A percentile compares a stretch with the other conserved stretches of the same genome.
Conservation (phyloP, 129 eudicot genomes). For the Smallanthus sonchifolius region DNA sequence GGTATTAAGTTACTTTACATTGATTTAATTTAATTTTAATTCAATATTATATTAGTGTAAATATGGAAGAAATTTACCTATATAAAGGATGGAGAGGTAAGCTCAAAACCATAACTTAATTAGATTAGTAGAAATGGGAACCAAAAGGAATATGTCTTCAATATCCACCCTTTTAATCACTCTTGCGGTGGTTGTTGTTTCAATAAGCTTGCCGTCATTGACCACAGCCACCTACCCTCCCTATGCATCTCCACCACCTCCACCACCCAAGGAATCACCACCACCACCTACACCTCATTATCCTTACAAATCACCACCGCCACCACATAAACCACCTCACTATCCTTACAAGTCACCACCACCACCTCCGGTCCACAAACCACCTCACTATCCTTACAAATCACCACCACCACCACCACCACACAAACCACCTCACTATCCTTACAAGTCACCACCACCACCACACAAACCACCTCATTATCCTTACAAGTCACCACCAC, state of each 20-base stretch:
- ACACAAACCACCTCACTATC: neutral
- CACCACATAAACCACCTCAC: neutral
- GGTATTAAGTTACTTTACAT: neutral
- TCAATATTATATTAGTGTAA: neutral
- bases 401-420: neutral
- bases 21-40: neutral
- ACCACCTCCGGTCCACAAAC: neutral
- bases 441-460: constrained; percentile 9
- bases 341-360: constrained; percentile 14
- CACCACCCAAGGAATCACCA: neutral
- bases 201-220: constrained; percentile 15
- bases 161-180: constrained; percentile 16
- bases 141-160: constrained; percentile 4
- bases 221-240: constrained; percentile 9
- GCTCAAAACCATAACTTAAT: constrained; percentile 4
- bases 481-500: neutral
- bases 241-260: constrained; percentile 19
- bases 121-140: constrained; percentile 15
- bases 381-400: neutral
- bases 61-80: neutral
- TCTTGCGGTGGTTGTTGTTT: constrained; percentile 6
- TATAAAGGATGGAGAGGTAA: neutral
- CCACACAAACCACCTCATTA: neutral
- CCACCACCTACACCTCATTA: neutral
- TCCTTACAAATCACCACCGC: neutral